Percentiles rank a stretch among this genome's conserved stretches.
phyloP scores from a whole-genome alignment of 2,329 filamentous ascomycete species.

The Pleurostoma richardsiae region DNA sequence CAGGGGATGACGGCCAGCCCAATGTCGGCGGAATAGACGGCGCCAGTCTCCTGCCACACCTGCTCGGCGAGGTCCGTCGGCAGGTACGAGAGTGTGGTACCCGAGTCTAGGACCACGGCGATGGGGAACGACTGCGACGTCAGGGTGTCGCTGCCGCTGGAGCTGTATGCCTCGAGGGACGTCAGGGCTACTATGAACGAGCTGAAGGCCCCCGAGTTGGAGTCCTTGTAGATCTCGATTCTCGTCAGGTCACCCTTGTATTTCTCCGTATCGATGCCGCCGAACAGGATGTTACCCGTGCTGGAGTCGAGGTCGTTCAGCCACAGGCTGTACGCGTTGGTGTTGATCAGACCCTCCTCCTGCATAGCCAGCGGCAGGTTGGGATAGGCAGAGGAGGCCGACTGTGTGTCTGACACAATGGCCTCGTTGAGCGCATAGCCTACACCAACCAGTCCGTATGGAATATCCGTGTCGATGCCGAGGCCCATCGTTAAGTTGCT shows the following conservation, averaged over 20 bases:
- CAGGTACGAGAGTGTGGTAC: conserved; percentile 67
- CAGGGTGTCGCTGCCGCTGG: conserved; percentile 43
- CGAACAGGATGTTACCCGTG: conserved; percentile 70
- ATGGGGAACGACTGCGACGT: conserved; percentile 37
- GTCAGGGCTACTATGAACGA: conserved; percentile 45
- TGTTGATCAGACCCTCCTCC: conserved; percentile 57
- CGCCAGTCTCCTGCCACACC: conserved; percentile 52
- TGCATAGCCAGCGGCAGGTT: conserved; percentile 64
- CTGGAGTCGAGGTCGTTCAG: conserved; percentile 54
- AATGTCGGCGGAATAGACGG: conserved; percentile 30
- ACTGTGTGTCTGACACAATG: conserved; percentile 23
- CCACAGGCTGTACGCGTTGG: conserved; percentile 69
- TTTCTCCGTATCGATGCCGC: conserved; percentile 74
- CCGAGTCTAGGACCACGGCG: conserved; percentile 68
- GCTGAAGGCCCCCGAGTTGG: conserved; percentile 28
- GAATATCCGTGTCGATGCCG: conserved; percentile 46
- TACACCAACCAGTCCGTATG: conserved; percentile 55
- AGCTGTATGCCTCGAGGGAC: conserved; percentile 39
- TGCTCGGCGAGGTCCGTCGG: conserved; percentile 53
- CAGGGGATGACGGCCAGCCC: conserved; percentile 45
- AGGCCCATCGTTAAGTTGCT: conserved; percentile 55
- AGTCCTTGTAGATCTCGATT: conserved; percentile 50
- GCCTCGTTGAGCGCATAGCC: conserved; percentile 55
- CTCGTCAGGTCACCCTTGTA: conserved; percentile 59
- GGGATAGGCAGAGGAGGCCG: conserved; percentile 29